Evolutionary conservation across 192 early-diverging fungal genomes (phyloP), one percentile per base, ranked within the genome.

Genomic region (Powellomyces hirtus): DNA sequence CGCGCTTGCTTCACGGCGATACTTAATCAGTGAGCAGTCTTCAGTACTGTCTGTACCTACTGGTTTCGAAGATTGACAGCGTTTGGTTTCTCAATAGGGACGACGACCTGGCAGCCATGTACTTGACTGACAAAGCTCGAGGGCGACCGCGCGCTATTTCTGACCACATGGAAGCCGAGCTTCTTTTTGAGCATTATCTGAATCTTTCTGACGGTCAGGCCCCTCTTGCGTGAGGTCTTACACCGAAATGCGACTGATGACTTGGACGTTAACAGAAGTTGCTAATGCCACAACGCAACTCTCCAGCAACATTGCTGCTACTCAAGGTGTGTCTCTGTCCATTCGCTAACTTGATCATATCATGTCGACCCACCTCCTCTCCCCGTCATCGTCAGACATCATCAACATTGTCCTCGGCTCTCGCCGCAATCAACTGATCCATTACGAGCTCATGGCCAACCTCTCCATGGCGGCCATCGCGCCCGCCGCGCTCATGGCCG

Each of bases 31-130:
- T 81, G 64, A 40, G n/a, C n/a, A n/a, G n/a, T n/a, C n/a, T n/a
- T n/a, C n/a, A 20, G n/a, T n/a, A n/a, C n/a, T n/a, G n/a, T n/a
- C n/a, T n/a, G 4, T 2, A 2, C 26, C 14, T 35, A 44, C 73
- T 84, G 88, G 71, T 16, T 16, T 2, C 35, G 27, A 0, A 18
- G 29, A 77, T 50, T 59, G n/a, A 13, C 8, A 64, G 33, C 24
- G 20, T 7, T 18, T 2, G 7, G 11, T 14, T 31, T 51, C 35
- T n/a, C n/a, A n/a, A n/a, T 31, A 69, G 80, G 79, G 92, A 94
- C 77, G 93, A 96, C 35, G 94, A 96, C 64, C 71, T 96, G 40
- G 94, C 92, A 0, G 89, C 80, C 26, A 91, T 96, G 91, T 96
- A 92, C 66, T 74, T 96, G 62, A 90, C 91, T 2, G 90, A 86